These are phyloP conservation scores for Termitomyces sp. DNA, from an alignment of 768 basidiomycete genomes.

Conservation along the genomic window DNA sequence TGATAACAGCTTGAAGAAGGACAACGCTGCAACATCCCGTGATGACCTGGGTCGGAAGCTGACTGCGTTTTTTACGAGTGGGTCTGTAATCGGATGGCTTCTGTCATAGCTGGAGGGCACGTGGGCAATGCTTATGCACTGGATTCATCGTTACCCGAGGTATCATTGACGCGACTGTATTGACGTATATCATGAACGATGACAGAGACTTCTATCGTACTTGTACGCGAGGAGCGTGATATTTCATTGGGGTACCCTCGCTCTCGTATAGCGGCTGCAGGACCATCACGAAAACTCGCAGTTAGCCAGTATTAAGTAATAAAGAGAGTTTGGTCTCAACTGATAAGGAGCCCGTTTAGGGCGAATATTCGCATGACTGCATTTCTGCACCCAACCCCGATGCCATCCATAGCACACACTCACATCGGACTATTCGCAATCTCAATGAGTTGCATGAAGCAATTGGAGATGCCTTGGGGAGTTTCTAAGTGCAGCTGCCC, in stretches of 20 bases:
- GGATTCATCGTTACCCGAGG: neutral
- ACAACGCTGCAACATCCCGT: neutral
- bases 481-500: neutral
- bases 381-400: neutral
- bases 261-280: neutral
- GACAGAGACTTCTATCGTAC: neutral
- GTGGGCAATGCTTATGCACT: neutral
- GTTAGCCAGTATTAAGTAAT: too few relatives aligned
- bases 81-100: conserved; percentile 2
- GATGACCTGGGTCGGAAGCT: neutral
- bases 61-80: neutral
- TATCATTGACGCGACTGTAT: neutral
- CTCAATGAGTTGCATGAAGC: neutral
- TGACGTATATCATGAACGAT: neutral
- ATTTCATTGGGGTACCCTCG: neutral
- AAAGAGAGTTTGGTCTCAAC: too few relatives aligned
- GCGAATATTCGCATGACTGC: neutral
- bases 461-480: neutral
- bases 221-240: neutral
- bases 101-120: neutral
- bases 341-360: neutral
- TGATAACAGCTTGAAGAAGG: neutral
- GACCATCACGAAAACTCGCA: neutral
- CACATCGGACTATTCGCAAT: neutral
- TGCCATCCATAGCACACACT: neutral